A percentile compares a stretch with the other conserved stretches of the same genome.
Evolutionary conservation across 108 stramenopile genomes (phyloP).

Genomic region (Cyclotella cryptica): DNA sequence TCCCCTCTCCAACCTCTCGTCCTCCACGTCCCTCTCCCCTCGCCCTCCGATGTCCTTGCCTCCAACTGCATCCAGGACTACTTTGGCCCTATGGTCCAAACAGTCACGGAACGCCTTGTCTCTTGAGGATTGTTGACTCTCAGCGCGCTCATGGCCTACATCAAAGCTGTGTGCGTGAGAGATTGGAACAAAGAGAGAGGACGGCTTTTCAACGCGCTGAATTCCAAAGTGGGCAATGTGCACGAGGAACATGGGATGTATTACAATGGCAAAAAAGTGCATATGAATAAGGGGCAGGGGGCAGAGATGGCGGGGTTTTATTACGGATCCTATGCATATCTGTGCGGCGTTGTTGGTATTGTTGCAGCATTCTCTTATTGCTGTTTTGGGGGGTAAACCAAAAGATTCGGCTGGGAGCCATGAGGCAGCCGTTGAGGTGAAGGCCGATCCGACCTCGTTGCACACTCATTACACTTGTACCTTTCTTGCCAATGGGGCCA

Average conservation of each 20-base stretch:
- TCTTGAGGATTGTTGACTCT: slow-evolving; percentile 60
- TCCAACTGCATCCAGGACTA: slow-evolving; percentile 81
- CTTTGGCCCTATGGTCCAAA: slow-evolving; percentile 83
- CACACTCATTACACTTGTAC: slow-evolving; percentile 58
- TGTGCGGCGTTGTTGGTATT: slow-evolving; percentile 76
- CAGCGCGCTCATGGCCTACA: slow-evolving; percentile 52
- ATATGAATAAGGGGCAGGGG: slow-evolving; percentile 51
- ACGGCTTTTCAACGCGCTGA: slow-evolving; percentile 39
- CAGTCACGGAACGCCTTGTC: slow-evolving; percentile 74
- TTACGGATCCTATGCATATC: slow-evolving; percentile 55
- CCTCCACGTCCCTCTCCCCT: slow-evolving; percentile 60
- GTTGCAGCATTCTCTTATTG: slow-evolving; percentile 80
- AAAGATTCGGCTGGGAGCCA: neutral
- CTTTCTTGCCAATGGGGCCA: slow-evolving; percentile 62
- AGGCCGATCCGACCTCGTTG: slow-evolving; percentile 28
- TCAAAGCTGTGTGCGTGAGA: no score
- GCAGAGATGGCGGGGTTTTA: slow-evolving; percentile 54
- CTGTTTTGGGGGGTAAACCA: slow-evolving; percentile 31
- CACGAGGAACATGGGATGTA: neutral
- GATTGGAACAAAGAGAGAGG: slow-evolving; percentile 51
- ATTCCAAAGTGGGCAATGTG: no score
- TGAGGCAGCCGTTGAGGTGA: slow-evolving; percentile 7
- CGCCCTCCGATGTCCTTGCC: slow-evolving; percentile 57
- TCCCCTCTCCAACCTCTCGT: no score
- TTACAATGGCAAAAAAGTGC: slow-evolving; percentile 32